Evolutionary conservation across 2,329 filamentous ascomycete genomes (phyloP).

Genomic region (Penicillium capsulatum): DNA sequence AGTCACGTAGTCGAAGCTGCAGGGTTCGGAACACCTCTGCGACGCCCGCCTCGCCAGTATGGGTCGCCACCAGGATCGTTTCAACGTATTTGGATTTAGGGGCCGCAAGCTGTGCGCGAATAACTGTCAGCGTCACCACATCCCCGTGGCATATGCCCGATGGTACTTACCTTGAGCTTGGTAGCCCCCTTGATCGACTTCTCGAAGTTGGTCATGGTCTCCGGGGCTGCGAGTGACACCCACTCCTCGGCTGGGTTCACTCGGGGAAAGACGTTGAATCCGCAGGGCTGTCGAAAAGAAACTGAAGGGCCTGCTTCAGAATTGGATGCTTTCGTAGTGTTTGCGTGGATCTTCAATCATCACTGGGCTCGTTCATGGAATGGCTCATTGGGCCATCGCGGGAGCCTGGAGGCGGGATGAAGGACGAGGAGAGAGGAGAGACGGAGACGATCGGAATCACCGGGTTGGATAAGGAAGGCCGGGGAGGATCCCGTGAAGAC

Average conservation of each 20-base stretch:
- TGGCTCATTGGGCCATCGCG: conserved; percentile 32
- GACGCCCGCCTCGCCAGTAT: conserved; percentile 89
- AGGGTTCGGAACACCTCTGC: conserved; percentile 92
- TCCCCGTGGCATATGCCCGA: background rate
- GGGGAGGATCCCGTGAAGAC: conserved; percentile 1
- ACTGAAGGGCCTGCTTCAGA: conserved; percentile 19
- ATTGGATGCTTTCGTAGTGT: conserved; percentile 14
- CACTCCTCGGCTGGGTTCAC: conserved; percentile 3
- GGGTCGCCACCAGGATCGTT: conserved; percentile 91
- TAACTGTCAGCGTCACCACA: conserved; percentile 15
- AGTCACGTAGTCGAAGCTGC: conserved; percentile 82
- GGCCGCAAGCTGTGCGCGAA: conserved; percentile 67
- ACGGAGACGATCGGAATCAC: conserved; percentile 8
- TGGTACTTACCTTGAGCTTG: conserved; percentile 76
- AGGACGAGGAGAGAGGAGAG: conserved; percentile 1
- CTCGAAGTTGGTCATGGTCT: conserved; percentile 64
- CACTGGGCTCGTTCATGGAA: conserved; percentile 21
- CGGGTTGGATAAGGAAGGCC: conserved; percentile 5
- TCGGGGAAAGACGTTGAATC: background rate
- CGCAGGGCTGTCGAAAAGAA: conserved; percentile 1
- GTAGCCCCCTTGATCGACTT: conserved; percentile 99
- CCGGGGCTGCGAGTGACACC: conserved; percentile 6
- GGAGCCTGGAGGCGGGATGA: conserved; percentile 10
- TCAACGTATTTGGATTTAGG: conserved; percentile 99
- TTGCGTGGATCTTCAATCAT: conserved; percentile 22